These are phyloP conservation scores for Candolleomyces eurysporus DNA, from an alignment of 768 basidiomycete genomes.

Conservation along the genomic window DNA sequence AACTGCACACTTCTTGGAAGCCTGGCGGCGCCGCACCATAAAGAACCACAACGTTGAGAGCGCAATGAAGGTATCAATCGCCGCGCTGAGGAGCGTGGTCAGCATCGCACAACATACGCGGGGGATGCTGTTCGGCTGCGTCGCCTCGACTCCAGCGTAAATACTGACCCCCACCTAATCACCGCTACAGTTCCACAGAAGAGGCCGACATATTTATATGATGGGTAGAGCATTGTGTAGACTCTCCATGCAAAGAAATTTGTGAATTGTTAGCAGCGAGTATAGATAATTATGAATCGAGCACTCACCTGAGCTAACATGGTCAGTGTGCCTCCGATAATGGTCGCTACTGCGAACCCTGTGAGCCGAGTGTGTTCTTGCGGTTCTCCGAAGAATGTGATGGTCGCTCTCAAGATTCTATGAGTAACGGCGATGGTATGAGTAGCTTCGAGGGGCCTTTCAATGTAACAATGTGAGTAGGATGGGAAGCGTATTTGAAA, in stretches of 20 bases:
- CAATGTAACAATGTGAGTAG: neutral
- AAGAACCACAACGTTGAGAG: slow-evolving; percentile 8
- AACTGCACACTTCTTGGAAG: neutral
- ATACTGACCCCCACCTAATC: slow-evolving; percentile 26
- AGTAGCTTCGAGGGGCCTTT: slow-evolving; percentile 25
- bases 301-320: slow-evolving; percentile 24
- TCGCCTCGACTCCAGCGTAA: slow-evolving; percentile 21
- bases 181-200: slow-evolving; percentile 23
- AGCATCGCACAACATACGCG: slow-evolving; percentile 29
- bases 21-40: neutral
- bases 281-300: neutral
- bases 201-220: slow-evolving; percentile 23
- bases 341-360: slow-evolving; percentile 17
- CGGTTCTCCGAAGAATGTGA: slow-evolving; percentile 22
- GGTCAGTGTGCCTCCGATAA: slow-evolving; percentile 28
- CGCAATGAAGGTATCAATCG: slow-evolving; percentile 27
- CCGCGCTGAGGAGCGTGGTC: slow-evolving; percentile 25
- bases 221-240: slow-evolving; percentile 22
- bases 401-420: slow-evolving; percentile 29
- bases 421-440: slow-evolving; percentile 26
- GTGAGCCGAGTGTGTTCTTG: slow-evolving; percentile 19
- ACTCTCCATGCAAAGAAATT: slow-evolving; percentile 34
- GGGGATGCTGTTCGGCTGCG: slow-evolving; percentile 16
- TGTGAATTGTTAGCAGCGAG: slow-evolving; percentile 7
- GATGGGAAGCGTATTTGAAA: neutral